Base-by-base conservation (phyloP, 345 rosid species). In the Gossypioides kirkii region DNA sequence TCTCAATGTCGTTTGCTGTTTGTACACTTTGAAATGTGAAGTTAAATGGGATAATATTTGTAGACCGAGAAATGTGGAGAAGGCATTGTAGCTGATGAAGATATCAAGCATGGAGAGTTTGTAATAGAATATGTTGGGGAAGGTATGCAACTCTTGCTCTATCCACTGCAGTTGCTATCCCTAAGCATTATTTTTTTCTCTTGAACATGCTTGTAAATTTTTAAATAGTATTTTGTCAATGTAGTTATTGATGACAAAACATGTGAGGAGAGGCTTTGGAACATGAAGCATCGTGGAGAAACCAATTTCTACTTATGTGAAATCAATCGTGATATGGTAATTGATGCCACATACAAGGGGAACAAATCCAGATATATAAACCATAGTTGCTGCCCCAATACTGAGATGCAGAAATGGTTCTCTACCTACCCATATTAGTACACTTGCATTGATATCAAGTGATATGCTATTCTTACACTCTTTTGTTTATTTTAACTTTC, bases 371-470 rank as follows among this genome's bases (percentile, higher is more conserved):
- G 99, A 90, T 93, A 87, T 74, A 86, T 96, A 74, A 96, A 96
- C 77, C 99, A 96, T 69, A 93, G 99, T 46, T 96, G 98, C 82
- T 86, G 77, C 60, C 98, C 98, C 36, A 96, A 96, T 66, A 86
- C 98, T 3, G 97, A 92, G 86, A 92, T 96, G 98, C 99, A 93
- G 85, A 96, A 93, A 90, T 91, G 97, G 99, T 96, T 77, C 78
- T 75, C 58, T 56, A 46, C 74, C 65, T 71, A 63, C 52, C 77
- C 79, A 77, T 41, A 20, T 69, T 76, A 36, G 26, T 70, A 10
- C 41, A 78, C 60, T 73, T 62, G 36, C 46, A 12, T 26, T 76
- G 38, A 13, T 77, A 22, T 38, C 49, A 63, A 10, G 64, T 69
- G 58, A 52, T 59, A 16, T 74, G 62, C 14, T 60, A 5, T 61